Evolutionary conservation across 1,139 yeast species (phyloP).

Genomic region (Nadsonia starkeyi-henricii): DNA sequence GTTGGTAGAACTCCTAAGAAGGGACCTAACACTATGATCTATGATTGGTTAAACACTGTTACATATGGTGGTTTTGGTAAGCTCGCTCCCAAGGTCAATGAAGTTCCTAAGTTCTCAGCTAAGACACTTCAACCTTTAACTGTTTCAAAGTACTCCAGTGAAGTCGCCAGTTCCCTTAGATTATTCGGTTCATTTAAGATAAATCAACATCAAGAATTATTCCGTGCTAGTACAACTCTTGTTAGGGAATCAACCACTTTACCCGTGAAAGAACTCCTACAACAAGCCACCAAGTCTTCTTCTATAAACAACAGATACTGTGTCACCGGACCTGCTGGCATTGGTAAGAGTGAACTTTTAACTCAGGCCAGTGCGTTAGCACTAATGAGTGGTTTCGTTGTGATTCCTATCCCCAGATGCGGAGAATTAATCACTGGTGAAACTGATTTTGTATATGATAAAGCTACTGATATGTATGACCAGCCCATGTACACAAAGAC

Average conservation of each 20-base stretch:
- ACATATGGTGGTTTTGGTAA: not conserved
- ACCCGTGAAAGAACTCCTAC: slow-evolving; percentile 19
- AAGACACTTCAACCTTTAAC: slow-evolving; percentile 5
- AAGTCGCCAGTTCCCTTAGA: slow-evolving; percentile 19
- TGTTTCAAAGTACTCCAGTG: slow-evolving; percentile 14
- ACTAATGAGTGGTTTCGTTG: slow-evolving; percentile 34
- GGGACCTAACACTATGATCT: not conserved
- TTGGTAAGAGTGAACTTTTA: slow-evolving; percentile 65
- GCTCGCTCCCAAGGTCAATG: not conserved
- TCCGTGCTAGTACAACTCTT: slow-evolving; percentile 32
- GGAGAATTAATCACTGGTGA: slow-evolving; percentile 55
- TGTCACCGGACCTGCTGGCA: slow-evolving; percentile 59
- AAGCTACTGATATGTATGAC: slow-evolving; percentile 36
- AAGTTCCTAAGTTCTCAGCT: not conserved
- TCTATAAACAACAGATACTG: slow-evolving; percentile 38
- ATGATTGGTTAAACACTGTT: not conserved
- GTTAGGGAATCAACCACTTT: slow-evolving; percentile 26
- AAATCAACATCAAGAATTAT: slow-evolving; percentile 40
- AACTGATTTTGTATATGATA: slow-evolving; percentile 49
- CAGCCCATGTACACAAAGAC: slow-evolving; percentile 71
- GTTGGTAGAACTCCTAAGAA: not conserved
- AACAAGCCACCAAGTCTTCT: slow-evolving; percentile 14
- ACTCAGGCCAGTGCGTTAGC: slow-evolving; percentile 61
- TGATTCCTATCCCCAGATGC: slow-evolving; percentile 56
- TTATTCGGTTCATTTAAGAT: slow-evolving; percentile 34